These are phyloP conservation scores for Porphyra umbilicalis DNA, from an alignment of 31 red algal genomes.

Conservation along the genomic window DNA sequence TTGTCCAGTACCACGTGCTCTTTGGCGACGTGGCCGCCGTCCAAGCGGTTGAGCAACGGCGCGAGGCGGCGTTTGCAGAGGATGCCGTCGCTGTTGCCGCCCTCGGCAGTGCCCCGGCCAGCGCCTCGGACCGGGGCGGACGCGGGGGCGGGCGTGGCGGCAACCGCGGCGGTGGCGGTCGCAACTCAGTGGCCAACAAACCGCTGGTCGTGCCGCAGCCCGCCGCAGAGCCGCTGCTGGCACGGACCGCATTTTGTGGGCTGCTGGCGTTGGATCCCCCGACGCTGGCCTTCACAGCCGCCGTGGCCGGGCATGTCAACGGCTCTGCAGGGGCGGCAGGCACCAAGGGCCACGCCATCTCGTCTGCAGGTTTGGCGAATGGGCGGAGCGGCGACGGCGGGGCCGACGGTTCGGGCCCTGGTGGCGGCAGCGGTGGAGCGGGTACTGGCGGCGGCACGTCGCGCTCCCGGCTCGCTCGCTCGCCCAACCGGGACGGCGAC, in stretches of 20 bases:
- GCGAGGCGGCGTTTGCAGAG: constrained; percentile 12
- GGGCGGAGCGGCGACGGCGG: neutral
- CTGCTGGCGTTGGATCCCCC: neutral
- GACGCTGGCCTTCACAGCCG: neutral
- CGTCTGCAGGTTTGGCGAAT: neutral
- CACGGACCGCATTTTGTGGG: neutral
- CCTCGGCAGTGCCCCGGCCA: constrained; percentile 28
- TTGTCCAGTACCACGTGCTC: constrained; percentile 44
- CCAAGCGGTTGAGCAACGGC: constrained; percentile 30
- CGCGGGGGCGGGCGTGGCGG: neutral
- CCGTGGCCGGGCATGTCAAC: neutral
- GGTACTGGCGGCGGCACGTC: neutral
- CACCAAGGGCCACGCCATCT: neutral
- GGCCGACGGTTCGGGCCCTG: neutral
- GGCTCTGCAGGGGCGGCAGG: neutral
- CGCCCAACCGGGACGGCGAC: neutral
- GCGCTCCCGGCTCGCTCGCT: neutral
- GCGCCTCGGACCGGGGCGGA: neutral
- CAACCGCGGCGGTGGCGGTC: neutral
- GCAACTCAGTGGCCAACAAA: neutral
- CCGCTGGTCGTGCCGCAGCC: neutral
- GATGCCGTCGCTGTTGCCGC: constrained; percentile 21
- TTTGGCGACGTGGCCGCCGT: constrained; percentile 58
- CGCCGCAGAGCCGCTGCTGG: neutral
- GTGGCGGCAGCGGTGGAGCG: neutral